Evolutionary conservation across 2,329 filamentous ascomycete species (phyloP).

Genomic region (Sporothrix schenckii): DNA sequence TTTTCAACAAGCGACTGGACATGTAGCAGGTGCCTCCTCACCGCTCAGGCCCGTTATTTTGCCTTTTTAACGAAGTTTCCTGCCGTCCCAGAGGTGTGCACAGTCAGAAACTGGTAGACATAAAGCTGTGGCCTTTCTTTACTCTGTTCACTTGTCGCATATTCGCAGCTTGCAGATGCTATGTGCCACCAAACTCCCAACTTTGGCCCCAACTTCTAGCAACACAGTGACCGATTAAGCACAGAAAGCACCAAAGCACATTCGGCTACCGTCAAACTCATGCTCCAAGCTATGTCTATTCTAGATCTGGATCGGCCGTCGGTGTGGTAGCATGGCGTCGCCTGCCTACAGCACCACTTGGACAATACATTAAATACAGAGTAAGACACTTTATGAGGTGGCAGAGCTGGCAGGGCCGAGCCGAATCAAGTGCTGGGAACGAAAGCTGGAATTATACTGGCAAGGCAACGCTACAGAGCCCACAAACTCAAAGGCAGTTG

Average conservation of each 20-base stretch:
- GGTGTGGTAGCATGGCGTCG: constrained; percentile 11
- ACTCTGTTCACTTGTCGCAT: no score
- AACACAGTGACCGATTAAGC: no score
- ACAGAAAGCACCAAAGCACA: neutral
- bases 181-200: no score
- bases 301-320: neutral
- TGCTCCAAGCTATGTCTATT: no score
- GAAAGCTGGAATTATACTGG: neutral
- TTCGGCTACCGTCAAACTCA: neutral
- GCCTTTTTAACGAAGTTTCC: neutral
- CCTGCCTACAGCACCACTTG: neutral
- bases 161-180: no score
- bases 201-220: neutral
- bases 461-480: neutral
- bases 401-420: constrained; percentile 19
- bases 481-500: neutral
- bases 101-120: no score
- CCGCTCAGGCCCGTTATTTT: neutral
- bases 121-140: no score
- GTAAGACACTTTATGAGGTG: neutral
- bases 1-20: neutral
- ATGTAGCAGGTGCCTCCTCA: neutral
- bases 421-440: constrained; percentile 20
- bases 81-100: no score
- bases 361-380: neutral